These are phyloP conservation scores for Trichoderma endophyticum DNA, from an alignment of 2,329 filamentous ascomycete genomes.

Conservation along the genomic window DNA sequence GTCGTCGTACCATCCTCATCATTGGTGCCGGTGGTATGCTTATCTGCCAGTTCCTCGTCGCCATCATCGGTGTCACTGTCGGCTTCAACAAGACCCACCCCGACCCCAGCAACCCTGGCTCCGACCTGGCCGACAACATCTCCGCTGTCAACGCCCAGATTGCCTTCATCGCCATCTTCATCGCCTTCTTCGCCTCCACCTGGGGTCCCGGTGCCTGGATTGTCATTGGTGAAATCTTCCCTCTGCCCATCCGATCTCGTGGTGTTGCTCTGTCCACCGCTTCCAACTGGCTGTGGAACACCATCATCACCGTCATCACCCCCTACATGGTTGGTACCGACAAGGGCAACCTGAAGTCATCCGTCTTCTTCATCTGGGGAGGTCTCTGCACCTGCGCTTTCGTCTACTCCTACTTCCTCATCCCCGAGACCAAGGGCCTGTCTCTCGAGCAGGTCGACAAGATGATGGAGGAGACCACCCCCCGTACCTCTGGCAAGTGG, in stretches of 20 bases:
- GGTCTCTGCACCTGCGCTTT: constrained; percentile 58
- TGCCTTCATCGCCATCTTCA: constrained; percentile 86
- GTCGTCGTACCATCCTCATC: constrained; percentile 77
- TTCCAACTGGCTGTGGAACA: constrained; percentile 92
- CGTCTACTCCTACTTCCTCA: constrained; percentile 68
- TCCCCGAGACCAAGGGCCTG: constrained; percentile 72
- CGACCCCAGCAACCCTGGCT: constrained; percentile 41
- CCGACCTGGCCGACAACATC: constrained; percentile 49
- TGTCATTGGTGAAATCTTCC: constrained; percentile 87
- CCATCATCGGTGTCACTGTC: constrained; percentile 65
- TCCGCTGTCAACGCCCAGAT: constrained; percentile 68
- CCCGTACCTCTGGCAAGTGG: constrained; percentile 75
- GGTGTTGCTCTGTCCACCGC: constrained; percentile 84
- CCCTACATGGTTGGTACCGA: constrained; percentile 65
- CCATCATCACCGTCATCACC: constrained; percentile 65
- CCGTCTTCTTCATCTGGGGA: constrained; percentile 76
- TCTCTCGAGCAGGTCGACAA: constrained; percentile 77
- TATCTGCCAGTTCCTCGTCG: constrained; percentile 82
- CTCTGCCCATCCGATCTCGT: constrained; percentile 81
- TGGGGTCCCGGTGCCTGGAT: constrained; percentile 83
- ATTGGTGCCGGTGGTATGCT: constrained; percentile 79
- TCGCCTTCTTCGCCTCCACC: constrained; percentile 87
- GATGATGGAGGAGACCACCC: constrained; percentile 85
- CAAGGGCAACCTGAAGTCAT: constrained; percentile 63
- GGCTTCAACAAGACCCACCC: constrained; percentile 50